phyloP scores from a whole-genome alignment of 495 filamentous ascomycete genomes.

The Schizothecium vesticola region DNA sequence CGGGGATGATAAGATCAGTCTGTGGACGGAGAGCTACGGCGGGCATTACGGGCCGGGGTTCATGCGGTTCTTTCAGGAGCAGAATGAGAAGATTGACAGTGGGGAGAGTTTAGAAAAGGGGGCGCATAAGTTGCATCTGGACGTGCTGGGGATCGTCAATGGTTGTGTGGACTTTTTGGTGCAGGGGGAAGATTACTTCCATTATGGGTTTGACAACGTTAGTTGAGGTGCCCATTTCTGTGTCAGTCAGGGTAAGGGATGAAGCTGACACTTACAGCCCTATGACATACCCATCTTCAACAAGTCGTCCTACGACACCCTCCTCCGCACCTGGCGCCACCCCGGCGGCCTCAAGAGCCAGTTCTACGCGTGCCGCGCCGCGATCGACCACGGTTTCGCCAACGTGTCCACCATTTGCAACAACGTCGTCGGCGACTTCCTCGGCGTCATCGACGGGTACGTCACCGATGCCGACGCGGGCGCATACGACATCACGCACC shows the following conservation, averaged over 20 bases:
- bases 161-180: constrained; percentile 64
- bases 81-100: constrained; percentile 54
- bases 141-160: constrained; percentile 56
- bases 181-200: constrained; percentile 57
- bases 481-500: too few relatives aligned
- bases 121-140: constrained; percentile 46
- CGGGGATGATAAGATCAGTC: constrained; percentile 49
- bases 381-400: neutral
- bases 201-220: constrained; percentile 60
- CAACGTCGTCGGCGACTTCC: too few relatives aligned
- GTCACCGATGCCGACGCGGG: too few relatives aligned
- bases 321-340: constrained; percentile 22
- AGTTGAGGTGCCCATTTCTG: too few relatives aligned
- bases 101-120: constrained; percentile 41
- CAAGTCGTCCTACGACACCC: constrained; percentile 33
- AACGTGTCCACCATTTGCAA: too few relatives aligned
- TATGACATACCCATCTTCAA: constrained; percentile 62
- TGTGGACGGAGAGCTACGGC: constrained; percentile 58
- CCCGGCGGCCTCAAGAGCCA: constrained; percentile 40
- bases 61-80: constrained; percentile 58
- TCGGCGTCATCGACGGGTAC: too few relatives aligned
- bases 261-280: constrained; percentile 50
- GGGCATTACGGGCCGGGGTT: constrained; percentile 64
- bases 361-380: constrained; percentile 40
- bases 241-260: too few relatives aligned